Base-by-base conservation (phyloP, 2,329 filamentous ascomycete species). In the Shiraia sp. region DNA sequence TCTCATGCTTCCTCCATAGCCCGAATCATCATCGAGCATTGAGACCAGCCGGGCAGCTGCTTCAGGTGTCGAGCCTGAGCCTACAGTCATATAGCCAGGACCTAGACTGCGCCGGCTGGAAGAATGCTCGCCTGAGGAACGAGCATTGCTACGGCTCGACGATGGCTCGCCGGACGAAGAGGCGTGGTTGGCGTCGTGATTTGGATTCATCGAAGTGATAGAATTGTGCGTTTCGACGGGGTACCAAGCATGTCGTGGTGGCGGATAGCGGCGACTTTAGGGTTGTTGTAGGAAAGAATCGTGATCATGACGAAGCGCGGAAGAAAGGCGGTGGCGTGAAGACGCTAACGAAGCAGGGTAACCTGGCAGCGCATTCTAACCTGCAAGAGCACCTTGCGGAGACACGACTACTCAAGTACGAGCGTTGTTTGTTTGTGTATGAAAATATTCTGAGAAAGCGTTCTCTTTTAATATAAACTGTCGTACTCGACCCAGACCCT, bases 21-120 rank as follows among this genome's bases (percentile, higher is more conserved):
- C 93, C 13, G 92, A 97, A 67, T 99, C 93, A 43, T 83, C 76
- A 48, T 95, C 89, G 40, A 97, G 76, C 57, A 95, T 81, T 13
- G 85, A 83, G 70, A 93, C 88, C 27, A 97, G 77, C 40, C 85
- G 85, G 22, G 87, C 81, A 26, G 90, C 91, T 66, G 89, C 88
- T 63, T 90, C 84, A 14, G 91, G 91, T 15, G 87, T 84, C 40
- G 85, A 84, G 38, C 91, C 91, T 53, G 79, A 83, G 43, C 92
- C 92, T 36, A 96, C 88, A 4, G 89, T 95, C 85, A 95, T 88
- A 71, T 91, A 96, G 45, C 83, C 79, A 36, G 86, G 86, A 47
- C 71, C 59, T 42, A 55, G 51, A 40, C 52, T 43, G 13, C 48
- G 54, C 47, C 49, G 56, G 30, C 30, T 23, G 33, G 59, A 54